Base-by-base conservation (phyloP, 108 stramenopile genomes). In the Cyclotella cryptica region DNA sequence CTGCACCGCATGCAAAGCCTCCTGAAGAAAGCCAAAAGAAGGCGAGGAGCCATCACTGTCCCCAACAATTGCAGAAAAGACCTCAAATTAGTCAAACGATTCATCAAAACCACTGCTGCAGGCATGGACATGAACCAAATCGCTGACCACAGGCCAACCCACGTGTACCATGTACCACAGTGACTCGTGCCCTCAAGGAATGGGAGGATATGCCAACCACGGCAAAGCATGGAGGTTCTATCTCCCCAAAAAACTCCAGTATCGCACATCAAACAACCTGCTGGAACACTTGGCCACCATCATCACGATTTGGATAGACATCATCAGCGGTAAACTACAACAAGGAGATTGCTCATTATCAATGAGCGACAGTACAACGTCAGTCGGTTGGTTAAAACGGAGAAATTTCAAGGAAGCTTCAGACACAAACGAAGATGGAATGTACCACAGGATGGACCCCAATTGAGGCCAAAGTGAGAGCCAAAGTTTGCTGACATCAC, bases 191-290 rank as follows among this genome's bases (percentile, higher is more conserved):
- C n/a, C n/a, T n/a, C n/a, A n/a, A n/a, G n/a, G n/a, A n/a, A n/a
- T n/a, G n/a, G n/a, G n/a, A n/a, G n/a, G n/a, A n/a, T n/a, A n/a
- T n/a, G n/a, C n/a, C n/a, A n/a, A n/a, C n/a, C n/a, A n/a, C n/a
- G n/a, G n/a, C n/a, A 45, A 22, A 19, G 64, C 74, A 1, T 75
- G 64, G 64, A 39, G 45, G 12, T 76, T 29, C 1, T 44, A 57
- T 19, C 28, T 76, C 9, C 66, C 75, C 12, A 24, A 15, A 41
- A 10, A 76, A 9, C 66, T 76, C 29, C 53, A 2, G 21, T 59
- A 52, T 44, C n/a, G 57, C 0, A 58, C 75, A 18, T 60, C 68
- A 29, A 63, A 63, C 61, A 76, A 71, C 15, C 17, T 71, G 42
- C 55, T 71, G 0, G 70, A 71, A 44, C 39, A 71, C 15, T 18